Conservation (phyloP, 441 rosid genomes). For the Biscutella laevigata region DNA sequence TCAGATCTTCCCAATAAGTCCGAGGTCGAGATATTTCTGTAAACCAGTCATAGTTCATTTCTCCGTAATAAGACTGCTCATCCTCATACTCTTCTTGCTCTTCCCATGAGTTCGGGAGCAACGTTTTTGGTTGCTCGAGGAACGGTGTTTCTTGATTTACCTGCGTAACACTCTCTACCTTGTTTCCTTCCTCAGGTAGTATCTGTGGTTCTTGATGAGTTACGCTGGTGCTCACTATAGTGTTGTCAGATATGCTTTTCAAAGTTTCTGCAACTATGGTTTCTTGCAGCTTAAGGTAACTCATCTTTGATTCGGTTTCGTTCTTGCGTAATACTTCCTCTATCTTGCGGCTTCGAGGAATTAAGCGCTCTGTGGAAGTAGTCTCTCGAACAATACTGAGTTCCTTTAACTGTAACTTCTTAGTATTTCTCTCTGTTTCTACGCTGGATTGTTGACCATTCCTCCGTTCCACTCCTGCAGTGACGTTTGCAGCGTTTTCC, state of each 20-base stretch:
- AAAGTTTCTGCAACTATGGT: not conserved
- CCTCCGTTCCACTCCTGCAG: not conserved
- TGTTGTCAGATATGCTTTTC: not conserved
- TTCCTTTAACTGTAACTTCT: not conserved
- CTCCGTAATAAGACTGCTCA: conserved; percentile 21
- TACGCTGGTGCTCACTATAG: not conserved
- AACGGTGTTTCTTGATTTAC: not conserved
- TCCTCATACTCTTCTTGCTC: conserved; percentile 25
- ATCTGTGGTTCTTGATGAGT: conserved; percentile 6
- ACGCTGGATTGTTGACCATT: not conserved
- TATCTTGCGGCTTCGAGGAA: not conserved
- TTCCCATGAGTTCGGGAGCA: not conserved
- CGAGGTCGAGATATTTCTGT: conserved; percentile 66
- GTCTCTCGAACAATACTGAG: not conserved
- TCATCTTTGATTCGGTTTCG: conserved; percentile 7
- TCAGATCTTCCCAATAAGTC: conserved; percentile 75
- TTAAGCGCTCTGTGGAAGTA: not conserved
- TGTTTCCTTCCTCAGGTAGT: not conserved
- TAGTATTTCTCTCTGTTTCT: not conserved
- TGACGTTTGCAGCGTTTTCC: not conserved
- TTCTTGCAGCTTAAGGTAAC: conserved; percentile 15
- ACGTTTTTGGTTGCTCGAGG: conserved; percentile 18
- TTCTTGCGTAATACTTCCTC: conserved; percentile 10
- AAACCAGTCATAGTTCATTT: conserved; percentile 48
- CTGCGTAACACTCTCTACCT: not conserved